Base-by-base conservation (phyloP, 2,329 filamentous ascomycete species). In the Exophiala spinifera region DNA sequence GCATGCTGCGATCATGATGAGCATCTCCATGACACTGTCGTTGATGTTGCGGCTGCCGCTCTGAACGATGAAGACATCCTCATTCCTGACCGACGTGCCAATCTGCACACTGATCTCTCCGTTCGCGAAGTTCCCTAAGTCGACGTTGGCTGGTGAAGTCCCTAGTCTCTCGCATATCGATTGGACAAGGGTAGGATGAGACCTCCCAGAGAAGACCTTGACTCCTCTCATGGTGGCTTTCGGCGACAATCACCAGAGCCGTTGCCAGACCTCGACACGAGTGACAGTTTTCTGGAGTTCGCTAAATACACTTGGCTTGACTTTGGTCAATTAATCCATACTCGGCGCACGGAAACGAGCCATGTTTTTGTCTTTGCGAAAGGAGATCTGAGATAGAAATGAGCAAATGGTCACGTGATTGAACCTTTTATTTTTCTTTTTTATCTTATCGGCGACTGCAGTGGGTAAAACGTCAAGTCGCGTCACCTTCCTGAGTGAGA, bases 1-100 rank as follows among this genome's bases (percentile, higher is more conserved):
- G 81, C 94, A 99, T 64, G 94, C 94, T 62, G 89, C 94, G 66
- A 97, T 96, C 89, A 99, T 95, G 74, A 99, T 97, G 69, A 99
- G 82, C 69, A 99, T 82, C 79, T 99, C 94, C 91, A 99, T 96
- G 69, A 99, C 91, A 67, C 90, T 95, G 76, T 99, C 94, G 72
- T 99, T 99, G 80, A 96, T 96, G 75, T 88, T 90, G 69, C 85
- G 81, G 75, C 94, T 96, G 62, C 94, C 94, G 60, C 92, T 97
- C 78, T 99, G 94, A 57, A 99, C 88, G 70, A 99, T 92, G 73
- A 97, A 99, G 66, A 99, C 92, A 81, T 99, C 92, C 73, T 97
- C 95, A 70, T 99, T 95, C 64, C 94, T 88, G 62, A 99, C 91
- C 21, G 84, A 87, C 47, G 72, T 73, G 34, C 82, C 80, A 65